Evolutionary conservation across 495 filamentous ascomycete genomes (phyloP).

Genomic region (Penicillium turbatum): DNA sequence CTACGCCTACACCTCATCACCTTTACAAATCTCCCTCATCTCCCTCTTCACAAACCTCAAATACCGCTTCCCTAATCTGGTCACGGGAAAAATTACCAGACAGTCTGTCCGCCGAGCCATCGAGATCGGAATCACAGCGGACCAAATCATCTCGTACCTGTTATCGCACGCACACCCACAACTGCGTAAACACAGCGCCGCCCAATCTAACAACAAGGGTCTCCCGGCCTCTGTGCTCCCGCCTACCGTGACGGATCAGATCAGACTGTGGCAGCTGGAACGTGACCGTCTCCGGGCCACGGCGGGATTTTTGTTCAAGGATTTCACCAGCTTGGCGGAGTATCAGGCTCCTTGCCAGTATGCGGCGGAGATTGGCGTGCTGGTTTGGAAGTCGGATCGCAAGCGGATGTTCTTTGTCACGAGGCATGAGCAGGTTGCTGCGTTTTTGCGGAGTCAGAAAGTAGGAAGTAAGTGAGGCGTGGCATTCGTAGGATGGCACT

Average conservation of each 20-base stretch:
- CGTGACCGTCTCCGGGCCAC: slow-evolving; percentile 84
- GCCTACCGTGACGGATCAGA: slow-evolving; percentile 95
- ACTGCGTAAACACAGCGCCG: slow-evolving; percentile 63
- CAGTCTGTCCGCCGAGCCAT: slow-evolving; percentile 82
- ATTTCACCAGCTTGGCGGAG: slow-evolving; percentile 71
- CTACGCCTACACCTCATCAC: slow-evolving; percentile 92
- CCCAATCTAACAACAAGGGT: slow-evolving; percentile 36
- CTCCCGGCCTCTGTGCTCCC: slow-evolving; percentile 63
- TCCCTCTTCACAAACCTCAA: slow-evolving; percentile 80
- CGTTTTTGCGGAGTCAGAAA: slow-evolving; percentile 67
- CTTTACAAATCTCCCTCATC: slow-evolving; percentile 90
- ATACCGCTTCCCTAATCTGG: slow-evolving; percentile 86
- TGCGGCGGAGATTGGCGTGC: slow-evolving; percentile 87
- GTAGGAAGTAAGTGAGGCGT: background rate
- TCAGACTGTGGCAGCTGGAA: slow-evolving; percentile 95
- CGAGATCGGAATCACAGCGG: slow-evolving; percentile 82
- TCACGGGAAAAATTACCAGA: slow-evolving; percentile 83
- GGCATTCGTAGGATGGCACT: background rate
- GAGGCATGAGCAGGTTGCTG: slow-evolving; percentile 75
- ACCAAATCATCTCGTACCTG: slow-evolving; percentile 90
- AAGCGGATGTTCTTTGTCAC: slow-evolving; percentile 85
- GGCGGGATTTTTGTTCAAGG: slow-evolving; percentile 80
- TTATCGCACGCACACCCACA: slow-evolving; percentile 88
- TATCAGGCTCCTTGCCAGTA: slow-evolving; percentile 72
- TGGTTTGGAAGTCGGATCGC: slow-evolving; percentile 76